Conservation (phyloP, 805 yeast species). For the Hanseniaspora guilliermondii region DNA sequence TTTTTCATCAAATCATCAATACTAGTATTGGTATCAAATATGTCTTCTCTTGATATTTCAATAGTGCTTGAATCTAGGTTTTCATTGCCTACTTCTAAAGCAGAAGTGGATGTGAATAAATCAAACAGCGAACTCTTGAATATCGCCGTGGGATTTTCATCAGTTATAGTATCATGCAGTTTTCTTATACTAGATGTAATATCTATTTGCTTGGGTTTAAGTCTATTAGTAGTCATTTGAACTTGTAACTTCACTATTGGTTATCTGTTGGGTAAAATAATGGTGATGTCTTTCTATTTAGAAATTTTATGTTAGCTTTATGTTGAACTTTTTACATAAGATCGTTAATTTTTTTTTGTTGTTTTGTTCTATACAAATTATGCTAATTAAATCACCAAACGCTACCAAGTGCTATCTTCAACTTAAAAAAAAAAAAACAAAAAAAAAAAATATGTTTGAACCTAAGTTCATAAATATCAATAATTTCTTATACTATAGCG, state of each 20-base stretch:
- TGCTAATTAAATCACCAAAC: background rate
- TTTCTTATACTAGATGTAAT: constrained; percentile 42
- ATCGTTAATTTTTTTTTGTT: no score
- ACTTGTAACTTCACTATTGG: background rate
- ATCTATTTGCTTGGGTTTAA: constrained; percentile 26
- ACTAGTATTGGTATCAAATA: background rate
- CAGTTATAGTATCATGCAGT: constrained; percentile 23
- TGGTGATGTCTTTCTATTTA: background rate
- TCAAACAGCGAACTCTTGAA: constrained; percentile 49
- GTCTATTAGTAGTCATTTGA: background rate
- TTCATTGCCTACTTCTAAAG: constrained; percentile 62
- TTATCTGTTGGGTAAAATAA: background rate
- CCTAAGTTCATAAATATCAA: background rate
- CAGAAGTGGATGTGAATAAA: constrained; percentile 74
- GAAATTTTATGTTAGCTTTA: background rate
- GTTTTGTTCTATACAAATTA: no score
- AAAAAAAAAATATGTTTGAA: background rate
- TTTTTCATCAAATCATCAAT: background rate
- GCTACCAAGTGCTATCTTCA: background rate
- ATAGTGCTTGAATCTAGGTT: constrained; percentile 69
- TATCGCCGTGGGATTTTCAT: constrained; percentile 41
- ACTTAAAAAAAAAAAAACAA: background rate
- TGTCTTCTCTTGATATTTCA: constrained; percentile 30
- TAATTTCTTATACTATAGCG: background rate
- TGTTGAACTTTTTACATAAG: background rate